Base-by-base conservation (phyloP, 2,329 filamentous ascomycete species). In the Metarhizium album region DNA sequence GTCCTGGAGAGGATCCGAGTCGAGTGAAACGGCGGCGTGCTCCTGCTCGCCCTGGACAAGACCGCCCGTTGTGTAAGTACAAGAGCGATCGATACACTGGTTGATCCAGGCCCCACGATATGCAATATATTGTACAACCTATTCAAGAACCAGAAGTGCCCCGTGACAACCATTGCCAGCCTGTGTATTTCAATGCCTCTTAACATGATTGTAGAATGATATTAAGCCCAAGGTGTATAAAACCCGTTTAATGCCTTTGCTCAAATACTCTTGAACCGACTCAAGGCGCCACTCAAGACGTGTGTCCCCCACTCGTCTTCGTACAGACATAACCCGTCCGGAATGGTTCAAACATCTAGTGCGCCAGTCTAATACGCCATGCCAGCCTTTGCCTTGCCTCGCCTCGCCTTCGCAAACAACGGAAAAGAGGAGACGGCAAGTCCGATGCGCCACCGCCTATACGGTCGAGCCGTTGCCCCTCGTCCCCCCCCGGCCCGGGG, bases 381-480 rank as follows among this genome's bases (percentile, higher is more conserved):
- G n/a, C n/a, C n/a, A n/a, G n/a, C n/a, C 2, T 37, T 22, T 23
- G 16, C 42, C 9, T 42, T 22, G 35, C 23, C 2, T 43, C 31
- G 29, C 20, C 29, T 9, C 33, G 33, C 33, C 14, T 35, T 4
- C 2, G 14, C 33, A 35, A 35, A 49, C 24, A 43, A 20, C 13
- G 13, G 24, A 27, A n/a, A n/a, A n/a, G n/a, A n/a, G n/a, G n/a
- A n/a, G 9, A 42, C 33, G 37, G 14, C 27, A 24, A 22, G 13
- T n/a, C 40, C 27, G 37, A 31, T 24, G 35, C 46, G 8, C 11
- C 22, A 59, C 53, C 22, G 59, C 53, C 68, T 57, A 70, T 63
- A 68, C 67, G 61, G 57, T 62, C 50, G 66, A 62, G 49, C 66
- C 62, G 43, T 18, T 40, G n/a, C 38, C 18, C 20, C 33, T 20